Conservation (phyloP, 23 red algal genomes). For the Gracilaria vermiculophylla region DNA sequence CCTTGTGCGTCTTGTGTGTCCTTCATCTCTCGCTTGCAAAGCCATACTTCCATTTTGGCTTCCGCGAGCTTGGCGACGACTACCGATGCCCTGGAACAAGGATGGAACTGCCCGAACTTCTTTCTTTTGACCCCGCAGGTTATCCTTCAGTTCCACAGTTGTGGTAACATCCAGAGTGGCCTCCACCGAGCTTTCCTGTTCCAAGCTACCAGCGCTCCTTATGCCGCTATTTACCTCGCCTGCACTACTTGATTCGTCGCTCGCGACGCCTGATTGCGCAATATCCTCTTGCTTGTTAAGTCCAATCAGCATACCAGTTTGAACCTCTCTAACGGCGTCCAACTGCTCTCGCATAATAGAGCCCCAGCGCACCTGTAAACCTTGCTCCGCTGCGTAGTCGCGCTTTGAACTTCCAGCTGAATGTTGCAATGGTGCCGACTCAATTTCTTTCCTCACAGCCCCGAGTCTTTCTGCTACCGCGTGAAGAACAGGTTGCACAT, state of each 20-base stretch:
- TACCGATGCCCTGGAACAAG: conserved; percentile 18
- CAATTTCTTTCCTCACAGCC: conserved; percentile 28
- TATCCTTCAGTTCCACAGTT: background rate
- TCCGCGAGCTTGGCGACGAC: conserved; percentile 9
- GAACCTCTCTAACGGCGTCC: conserved; percentile 61
- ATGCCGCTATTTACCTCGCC: background rate
- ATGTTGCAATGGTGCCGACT: background rate
- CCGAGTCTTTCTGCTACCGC: conserved; percentile 16
- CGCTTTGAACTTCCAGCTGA: conserved; percentile 11
- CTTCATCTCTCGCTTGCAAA: background rate
- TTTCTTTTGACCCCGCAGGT: background rate
- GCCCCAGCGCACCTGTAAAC: conserved; percentile 45
- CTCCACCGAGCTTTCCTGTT: conserved; percentile 44
- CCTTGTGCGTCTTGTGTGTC: background rate
- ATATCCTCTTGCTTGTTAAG: conserved; percentile 15
- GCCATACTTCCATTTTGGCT: background rate
- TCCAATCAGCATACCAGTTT: conserved; percentile 66
- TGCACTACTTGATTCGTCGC: background rate
- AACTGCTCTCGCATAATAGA: conserved; percentile 46
- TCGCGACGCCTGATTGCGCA: background rate
- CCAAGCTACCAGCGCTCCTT: background rate
- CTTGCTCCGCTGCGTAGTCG: conserved; percentile 38
- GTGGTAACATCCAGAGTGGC: conserved; percentile 42
- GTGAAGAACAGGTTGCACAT: conserved; percentile 25
- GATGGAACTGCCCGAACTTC: background rate